Conservation (phyloP, 371 early-diverging fungal genomes). For the Rhizopus microsporus region DNA sequence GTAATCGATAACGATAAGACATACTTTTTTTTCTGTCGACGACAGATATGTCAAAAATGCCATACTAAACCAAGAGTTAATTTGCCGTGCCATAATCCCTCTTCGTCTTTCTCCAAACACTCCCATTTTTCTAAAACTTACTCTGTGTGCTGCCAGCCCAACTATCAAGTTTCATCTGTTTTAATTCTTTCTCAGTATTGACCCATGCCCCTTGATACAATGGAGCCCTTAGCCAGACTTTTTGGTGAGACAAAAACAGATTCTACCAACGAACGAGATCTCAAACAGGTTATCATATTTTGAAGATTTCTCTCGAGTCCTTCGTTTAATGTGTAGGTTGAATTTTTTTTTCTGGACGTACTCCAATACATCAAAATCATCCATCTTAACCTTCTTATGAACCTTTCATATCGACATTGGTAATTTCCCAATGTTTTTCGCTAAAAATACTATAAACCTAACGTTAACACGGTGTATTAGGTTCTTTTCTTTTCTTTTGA, state of each 20-base stretch:
- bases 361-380: constrained; percentile 17
- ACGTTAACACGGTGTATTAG: constrained; percentile 10
- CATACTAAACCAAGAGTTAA: constrained; percentile 10
- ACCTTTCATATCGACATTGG: constrained; percentile 13
- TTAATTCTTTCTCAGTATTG: constrained; percentile 15
- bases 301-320: constrained; percentile 5
- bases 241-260: constrained; percentile 10
- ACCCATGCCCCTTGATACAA: constrained; percentile 8
- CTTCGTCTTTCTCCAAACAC: constrained; percentile 3
- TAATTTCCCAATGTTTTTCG: constrained; percentile 16
- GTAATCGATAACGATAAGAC: constrained; percentile 1
- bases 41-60: constrained; percentile 9
- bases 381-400: constrained; percentile 12
- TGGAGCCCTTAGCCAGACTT: constrained; percentile 10
- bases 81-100: constrained; percentile 10
- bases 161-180: constrained; percentile 9
- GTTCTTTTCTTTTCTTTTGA: constrained; percentile 13
- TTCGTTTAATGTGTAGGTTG: constrained; percentile 1
- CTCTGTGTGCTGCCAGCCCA: constrained; percentile 14
- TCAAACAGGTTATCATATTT: constrained; percentile 10
- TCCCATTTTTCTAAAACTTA: constrained; percentile 16
- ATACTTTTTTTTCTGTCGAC: constrained; percentile 9
- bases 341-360: constrained; percentile 17
- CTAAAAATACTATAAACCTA: constrained; percentile 13
- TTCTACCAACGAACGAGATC: constrained; percentile 7